phyloP scores from a whole-genome alignment of 306 rosid species.

The Sicyos edulis region DNA sequence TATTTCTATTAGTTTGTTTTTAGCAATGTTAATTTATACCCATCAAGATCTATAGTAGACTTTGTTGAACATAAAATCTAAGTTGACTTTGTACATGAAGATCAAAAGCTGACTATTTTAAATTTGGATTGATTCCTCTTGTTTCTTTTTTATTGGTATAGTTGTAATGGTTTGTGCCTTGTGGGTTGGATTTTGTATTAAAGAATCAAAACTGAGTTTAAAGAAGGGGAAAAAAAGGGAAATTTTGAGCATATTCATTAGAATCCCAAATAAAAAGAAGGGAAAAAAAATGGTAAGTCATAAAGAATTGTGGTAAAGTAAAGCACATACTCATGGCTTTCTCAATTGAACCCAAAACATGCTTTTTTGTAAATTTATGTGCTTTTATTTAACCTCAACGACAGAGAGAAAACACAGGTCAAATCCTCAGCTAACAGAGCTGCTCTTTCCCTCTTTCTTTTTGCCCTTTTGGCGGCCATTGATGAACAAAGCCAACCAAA shows the following conservation, averaged over 20 bases:
- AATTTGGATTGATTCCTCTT: neutral
- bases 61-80: neutral
- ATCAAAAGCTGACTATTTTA: neutral
- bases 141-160: neutral
- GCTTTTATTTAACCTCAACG: slow-evolving; percentile 28
- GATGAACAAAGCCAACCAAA: slow-evolving; percentile 21
- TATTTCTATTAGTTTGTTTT: neutral
- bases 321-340: slow-evolving; percentile 17
- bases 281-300: neutral
- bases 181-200: neutral
- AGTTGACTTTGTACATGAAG: neutral
- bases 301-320: slow-evolving; percentile 12
- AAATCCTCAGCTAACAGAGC: slow-evolving; percentile 22
- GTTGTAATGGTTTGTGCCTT: neutral
- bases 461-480: slow-evolving; percentile 46
- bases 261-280: neutral
- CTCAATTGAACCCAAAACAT: slow-evolving; percentile 24
- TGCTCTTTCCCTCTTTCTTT: neutral
- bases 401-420: slow-evolving; percentile 33
- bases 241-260: neutral
- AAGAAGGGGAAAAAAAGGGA: neutral
- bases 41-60: neutral
- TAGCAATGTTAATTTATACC: neutral
- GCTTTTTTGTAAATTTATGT: slow-evolving; percentile 8
- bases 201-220: slow-evolving; percentile 5